Conservation (phyloP, 2,329 filamentous ascomycete genomes). For the Ophiosphaerella herpotricha region DNA sequence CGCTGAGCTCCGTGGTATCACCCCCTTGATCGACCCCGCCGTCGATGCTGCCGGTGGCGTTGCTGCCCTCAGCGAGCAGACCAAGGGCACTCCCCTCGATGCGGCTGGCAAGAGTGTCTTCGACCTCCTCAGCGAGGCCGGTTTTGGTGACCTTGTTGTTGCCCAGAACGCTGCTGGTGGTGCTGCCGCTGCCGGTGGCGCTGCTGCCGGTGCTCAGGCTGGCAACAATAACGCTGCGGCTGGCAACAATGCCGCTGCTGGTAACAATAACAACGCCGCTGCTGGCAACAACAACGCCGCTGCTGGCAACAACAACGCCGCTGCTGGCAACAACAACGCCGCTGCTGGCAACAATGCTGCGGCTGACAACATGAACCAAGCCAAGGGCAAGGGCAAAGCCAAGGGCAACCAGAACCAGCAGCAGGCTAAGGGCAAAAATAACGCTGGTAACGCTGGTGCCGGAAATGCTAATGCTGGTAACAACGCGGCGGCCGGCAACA, state of each 20-base stretch:
- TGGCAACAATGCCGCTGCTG: constrained; percentile 8
- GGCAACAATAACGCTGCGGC: background rate
- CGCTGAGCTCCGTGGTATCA: constrained; percentile 65
- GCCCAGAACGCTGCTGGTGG: constrained; percentile 45
- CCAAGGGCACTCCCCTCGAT: constrained; percentile 59
- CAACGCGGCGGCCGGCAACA: background rate
- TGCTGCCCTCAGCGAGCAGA: constrained; percentile 64
- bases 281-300: constrained; percentile 12
- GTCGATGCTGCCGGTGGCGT: constrained; percentile 61
- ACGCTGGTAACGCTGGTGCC: background rate
- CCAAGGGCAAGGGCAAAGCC: constrained; percentile 1
- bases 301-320: constrained; percentile 13
- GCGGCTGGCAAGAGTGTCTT: constrained; percentile 68
- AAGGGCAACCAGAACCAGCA: constrained; percentile 17
- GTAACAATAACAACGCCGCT: constrained; percentile 15
- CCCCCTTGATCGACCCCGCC: constrained; percentile 69
- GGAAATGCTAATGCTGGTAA: constrained; percentile 1
- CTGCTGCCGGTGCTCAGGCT: constrained; percentile 2
- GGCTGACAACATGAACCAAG: background rate
- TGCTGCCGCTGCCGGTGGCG: constrained; percentile 39
- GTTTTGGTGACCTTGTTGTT: constrained; percentile 65
- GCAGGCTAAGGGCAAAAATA: constrained; percentile 1
- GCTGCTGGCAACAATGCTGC: constrained; percentile 3
- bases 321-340: background rate
- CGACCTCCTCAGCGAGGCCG: constrained; percentile 64